Evolutionary conservation across 2,329 filamentous ascomycete genomes (phyloP).

Genomic region (Dothiorella sarmentorum): DNA sequence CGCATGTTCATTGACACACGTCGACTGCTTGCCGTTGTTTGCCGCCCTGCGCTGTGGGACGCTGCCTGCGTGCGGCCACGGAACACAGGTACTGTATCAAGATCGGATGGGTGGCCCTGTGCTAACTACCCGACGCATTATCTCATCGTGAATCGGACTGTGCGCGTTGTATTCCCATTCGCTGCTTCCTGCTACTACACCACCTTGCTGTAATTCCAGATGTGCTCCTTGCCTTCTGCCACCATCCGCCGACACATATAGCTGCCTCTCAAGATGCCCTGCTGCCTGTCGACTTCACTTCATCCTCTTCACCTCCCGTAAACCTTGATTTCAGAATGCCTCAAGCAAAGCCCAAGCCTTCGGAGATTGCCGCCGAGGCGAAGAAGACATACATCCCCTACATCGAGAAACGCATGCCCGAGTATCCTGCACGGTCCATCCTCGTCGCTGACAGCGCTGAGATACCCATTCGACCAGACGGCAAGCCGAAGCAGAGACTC

Average conservation of each 20-base stretch:
- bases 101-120: constrained; percentile 8
- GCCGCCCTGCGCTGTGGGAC: constrained; percentile 2
- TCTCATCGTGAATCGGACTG: constrained; percentile 11
- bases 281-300: background rate
- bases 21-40: background rate
- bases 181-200: constrained; percentile 16
- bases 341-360: constrained; percentile 58
- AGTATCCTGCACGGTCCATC: constrained; percentile 57
- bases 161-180: constrained; percentile 19
- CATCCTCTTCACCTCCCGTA: background rate
- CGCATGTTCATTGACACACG: constrained; percentile 16
- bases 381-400: constrained; percentile 66
- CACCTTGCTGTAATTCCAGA: constrained; percentile 13
- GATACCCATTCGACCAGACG: constrained; percentile 45
- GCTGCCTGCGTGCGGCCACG: constrained; percentile 2
- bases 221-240: constrained; percentile 14
- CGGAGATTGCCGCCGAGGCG: constrained; percentile 70
- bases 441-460: constrained; percentile 47
- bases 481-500: constrained; percentile 41
- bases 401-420: constrained; percentile 55
- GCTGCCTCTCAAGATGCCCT: background rate
- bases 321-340: constrained; percentile 46
- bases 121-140: constrained; percentile 9
- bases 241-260: constrained; percentile 11
- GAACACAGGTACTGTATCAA: constrained; percentile 19